Evolutionary conservation across 2,329 filamentous ascomycete genomes (phyloP), one percentile per base, ranked within the genome.

Genomic region (Akanthomyces dipterigenus): DNA sequence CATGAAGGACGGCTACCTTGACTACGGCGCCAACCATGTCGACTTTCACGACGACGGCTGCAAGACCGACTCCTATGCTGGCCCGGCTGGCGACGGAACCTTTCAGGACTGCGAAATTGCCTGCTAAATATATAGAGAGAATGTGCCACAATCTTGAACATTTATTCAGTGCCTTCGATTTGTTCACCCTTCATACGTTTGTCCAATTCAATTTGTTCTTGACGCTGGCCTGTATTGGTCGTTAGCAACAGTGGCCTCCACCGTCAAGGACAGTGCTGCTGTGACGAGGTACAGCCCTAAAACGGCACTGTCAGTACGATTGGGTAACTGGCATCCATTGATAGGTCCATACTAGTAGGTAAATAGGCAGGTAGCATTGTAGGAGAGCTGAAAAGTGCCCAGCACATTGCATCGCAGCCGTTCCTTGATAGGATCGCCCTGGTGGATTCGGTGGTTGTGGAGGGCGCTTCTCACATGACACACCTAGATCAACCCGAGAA

Each of bases 1-100:
- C 48, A 45, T 60, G 46, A 60, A 60, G 57, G 57, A 60, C 38
- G 57, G 57, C 26, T 60, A 60, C 38, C 26, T 60, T 16, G 49
- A 60, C 57, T 60, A 60, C 18, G 57, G 34, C 24, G 57, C 36
- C 40, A 43, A 60, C 48, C 57, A 60, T 24, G 57, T 60, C 24
- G 48, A 60, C 48, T 53, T 60, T 26, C 57, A 60, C 12, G 57
- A 60, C 38, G 57, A 60, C 20, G 57, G 57, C 38, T 60, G 57
- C 48, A 60, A 60, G 57, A 53, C 57, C 2, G 38, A 60, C 24
- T 51, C 34, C 3, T 60, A 45, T 16, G 57, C 57, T 12, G 49
- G 57, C 7, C 57, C 48, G 18, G 18, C 57, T 2, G 48, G 57
- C 1, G 57, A 60, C 16, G 57, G 58, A 36, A 46, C 43, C 8